Percentiles rank a stretch among this genome's conserved stretches.
phyloP scores from a whole-genome alignment of 176 grass and related monocot species.

The Oryza longistaminata region DNA sequence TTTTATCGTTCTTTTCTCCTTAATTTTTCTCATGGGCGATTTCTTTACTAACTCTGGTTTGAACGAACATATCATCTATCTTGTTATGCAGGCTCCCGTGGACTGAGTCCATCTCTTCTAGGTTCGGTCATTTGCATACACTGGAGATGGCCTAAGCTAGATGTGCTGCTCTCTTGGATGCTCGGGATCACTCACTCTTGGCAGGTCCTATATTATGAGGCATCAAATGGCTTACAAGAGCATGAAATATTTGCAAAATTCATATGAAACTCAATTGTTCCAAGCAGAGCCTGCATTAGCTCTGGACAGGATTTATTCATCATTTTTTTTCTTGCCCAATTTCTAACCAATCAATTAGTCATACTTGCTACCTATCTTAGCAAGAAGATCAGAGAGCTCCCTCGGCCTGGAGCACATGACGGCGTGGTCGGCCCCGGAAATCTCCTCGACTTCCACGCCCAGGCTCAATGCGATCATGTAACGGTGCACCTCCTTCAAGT shows the following conservation, averaged over 20 bases:
- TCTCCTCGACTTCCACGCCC: conserved; percentile 28
- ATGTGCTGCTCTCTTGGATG: not conserved
- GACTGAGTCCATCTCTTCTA: not conserved
- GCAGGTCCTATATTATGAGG: not conserved
- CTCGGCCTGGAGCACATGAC: conserved; percentile 49
- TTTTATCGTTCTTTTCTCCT: no score
- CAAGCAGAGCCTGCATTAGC: not conserved
- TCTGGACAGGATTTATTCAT: not conserved
- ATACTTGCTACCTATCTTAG: conserved; percentile 35
- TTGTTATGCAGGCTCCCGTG: no score
- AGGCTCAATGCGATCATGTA: conserved; percentile 48
- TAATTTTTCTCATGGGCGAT: no score
- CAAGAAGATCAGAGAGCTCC: conserved; percentile 37
- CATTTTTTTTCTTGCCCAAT: not conserved
- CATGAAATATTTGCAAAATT: not conserved
- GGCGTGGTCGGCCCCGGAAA: conserved; percentile 56
- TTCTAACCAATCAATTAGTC: not conserved
- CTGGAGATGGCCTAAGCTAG: not conserved
- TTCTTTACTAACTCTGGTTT: no score
- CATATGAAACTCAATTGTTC: not conserved
- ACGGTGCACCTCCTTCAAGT: not conserved
- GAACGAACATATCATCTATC: no score
- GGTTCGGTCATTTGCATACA: not conserved
- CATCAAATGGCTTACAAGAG: not conserved
- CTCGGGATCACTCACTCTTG: not conserved